Base-by-base conservation (phyloP, 805 yeast species). In the Saccharomycopsis oosterbeekiorum region DNA sequence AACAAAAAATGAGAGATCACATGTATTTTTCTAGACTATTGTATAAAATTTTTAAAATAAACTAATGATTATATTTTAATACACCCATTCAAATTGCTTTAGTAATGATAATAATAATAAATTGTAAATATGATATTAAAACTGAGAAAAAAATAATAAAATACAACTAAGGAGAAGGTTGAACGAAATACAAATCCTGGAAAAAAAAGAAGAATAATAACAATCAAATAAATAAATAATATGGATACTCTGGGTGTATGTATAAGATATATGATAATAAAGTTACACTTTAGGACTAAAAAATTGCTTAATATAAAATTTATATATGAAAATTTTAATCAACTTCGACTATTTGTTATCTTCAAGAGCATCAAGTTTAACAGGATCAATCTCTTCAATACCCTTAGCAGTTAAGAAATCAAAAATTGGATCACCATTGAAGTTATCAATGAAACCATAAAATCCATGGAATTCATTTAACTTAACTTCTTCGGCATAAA, bases 401-500 rank as follows among this genome's bases (percentile, higher is more conserved):
- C 65, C 65, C 37, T 63, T 63, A 26, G 65, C 65, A 39, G 65
- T 63, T 26, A 63, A 51, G 69, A 83, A 86, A 67, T 83, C 85
- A 67, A 85, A 83, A 17, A 83, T 80, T 40, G 82, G 82, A 53
- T 83, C 84, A 21, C 84, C 89, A 51, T 81, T 80, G 71, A 86
- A 90, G 43, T 87, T 84, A 73, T 93, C 99, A 66, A 94, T 86
- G 71, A 89, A 93, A 55, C 88, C 88, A 73, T 89, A 94, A 70
- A 94, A 93, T 0, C 96, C 96, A 65, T 90, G 85, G 75, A 89
- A 92, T 3, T 86, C 87, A 69, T 91, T 89, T 68, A 91, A 97
- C 68, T 83, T 83, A 55, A 83, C 86, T 73, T 94, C 99, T 73
- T 92, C 97, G 53, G 82, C 84, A 70, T 93, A 93, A 63, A 94